Evolutionary conservation across 129 eudicot genomes (phyloP), one percentile per base, ranked within the genome.

Genomic region (Arctium minus): DNA sequence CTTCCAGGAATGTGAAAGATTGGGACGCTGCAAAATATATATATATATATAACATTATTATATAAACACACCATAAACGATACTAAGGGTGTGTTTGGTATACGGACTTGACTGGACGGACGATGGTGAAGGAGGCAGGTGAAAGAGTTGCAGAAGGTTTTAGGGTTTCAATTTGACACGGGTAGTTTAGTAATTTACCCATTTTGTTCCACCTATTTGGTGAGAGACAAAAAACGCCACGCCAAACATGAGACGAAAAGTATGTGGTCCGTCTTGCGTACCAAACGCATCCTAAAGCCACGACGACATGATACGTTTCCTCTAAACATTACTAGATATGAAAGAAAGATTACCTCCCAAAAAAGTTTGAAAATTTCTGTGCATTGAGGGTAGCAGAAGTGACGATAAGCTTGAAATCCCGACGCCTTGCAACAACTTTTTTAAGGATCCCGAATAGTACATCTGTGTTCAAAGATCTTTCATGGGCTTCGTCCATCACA

Each of bases 401-500:
- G 84, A 91, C 95, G 44, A 91, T 91, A 46, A 91, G 92, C 87
- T 91, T 91, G 76, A 91, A 91, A 73, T 91, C 95, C 18, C 92
- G 91, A 13, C 96, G 96, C 48, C 92, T 82, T 29, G 93, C 91
- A 73, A 91, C 96, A 38, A 91, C 96, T 81, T 89, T 91, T 79
- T 89, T 89, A 38, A 91, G 91, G 65, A 91, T 91, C 53, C 93
- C 96, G 70, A 91, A 89, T 7, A 91, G 83, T 38, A 91, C 93
- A 72, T 91, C 96, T 0, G 96, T 91, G 88, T 68, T 91, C 36
- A 91, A 86, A 62, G 91, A 89, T 79, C 96, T 91, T 81, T 91
- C 96, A 62, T 91, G 96, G 74, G 96, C 96, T 88, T 91, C 96
- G 68, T 91, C 92, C 96, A 89, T 89, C 32, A 91, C 92, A 79